Evolutionary conservation across 352 stramenopile species (phyloP).

Genomic region (Globisporangium paddicum): DNA sequence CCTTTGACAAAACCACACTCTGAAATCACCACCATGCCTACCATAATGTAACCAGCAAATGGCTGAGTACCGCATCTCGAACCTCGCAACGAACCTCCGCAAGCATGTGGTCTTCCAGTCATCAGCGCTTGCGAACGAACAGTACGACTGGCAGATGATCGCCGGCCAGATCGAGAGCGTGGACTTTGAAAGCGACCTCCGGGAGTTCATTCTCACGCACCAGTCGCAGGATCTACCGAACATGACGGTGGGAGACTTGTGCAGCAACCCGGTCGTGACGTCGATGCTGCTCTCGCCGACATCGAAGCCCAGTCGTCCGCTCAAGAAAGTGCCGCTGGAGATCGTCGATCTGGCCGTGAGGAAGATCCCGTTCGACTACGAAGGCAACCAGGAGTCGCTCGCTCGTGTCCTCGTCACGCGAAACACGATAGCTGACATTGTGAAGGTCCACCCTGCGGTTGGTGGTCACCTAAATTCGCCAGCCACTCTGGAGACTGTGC

Average conservation of each 20-base stretch:
- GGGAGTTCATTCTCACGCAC: constrained; percentile 56
- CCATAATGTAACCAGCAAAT: constrained; percentile 77
- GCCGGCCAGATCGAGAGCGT: constrained; percentile 67
- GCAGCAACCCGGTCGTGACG: constrained; percentile 26
- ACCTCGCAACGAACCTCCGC: constrained; percentile 65
- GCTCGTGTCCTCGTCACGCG: constrained; percentile 35
- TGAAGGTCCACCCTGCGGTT: neutral
- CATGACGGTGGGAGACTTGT: constrained; percentile 72
- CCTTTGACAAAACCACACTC: too few relatives aligned
- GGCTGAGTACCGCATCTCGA: constrained; percentile 66
- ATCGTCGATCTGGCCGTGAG: constrained; percentile 60
- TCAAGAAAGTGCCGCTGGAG: constrained; percentile 49
- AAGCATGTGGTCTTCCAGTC: constrained; percentile 85
- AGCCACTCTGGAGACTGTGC: neutral
- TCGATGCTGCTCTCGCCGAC: constrained; percentile 36
- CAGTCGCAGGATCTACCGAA: constrained; percentile 26
- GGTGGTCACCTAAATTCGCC: neutral
- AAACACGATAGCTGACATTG: neutral
- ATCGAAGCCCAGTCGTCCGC: constrained; percentile 37
- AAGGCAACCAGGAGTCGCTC: constrained; percentile 51
- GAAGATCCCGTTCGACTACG: constrained; percentile 54
- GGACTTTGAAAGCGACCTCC: constrained; percentile 62
- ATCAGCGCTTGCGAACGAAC: constrained; percentile 72
- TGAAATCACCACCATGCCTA: too few relatives aligned
- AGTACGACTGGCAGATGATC: constrained; percentile 87